phyloP scores from a whole-genome alignment of 441 rosid species.

The Arabidopsis hybrid region DNA sequence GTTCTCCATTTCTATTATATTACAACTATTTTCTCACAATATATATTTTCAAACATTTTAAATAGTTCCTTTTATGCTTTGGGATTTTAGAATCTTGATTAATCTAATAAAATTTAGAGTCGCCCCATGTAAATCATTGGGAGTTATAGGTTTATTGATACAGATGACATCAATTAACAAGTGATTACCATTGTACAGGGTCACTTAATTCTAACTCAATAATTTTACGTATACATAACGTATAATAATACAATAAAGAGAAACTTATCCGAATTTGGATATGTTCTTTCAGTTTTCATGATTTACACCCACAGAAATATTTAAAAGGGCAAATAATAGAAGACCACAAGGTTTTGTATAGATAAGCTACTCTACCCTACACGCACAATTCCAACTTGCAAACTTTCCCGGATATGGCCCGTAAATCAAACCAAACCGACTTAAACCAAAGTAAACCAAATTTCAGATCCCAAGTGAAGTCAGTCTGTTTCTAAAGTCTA shows the following conservation, averaged over 20 bases:
- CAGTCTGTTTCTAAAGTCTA: background rate
- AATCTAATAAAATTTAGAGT: background rate
- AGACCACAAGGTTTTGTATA: conserved; percentile 41
- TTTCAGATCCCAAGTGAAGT: background rate
- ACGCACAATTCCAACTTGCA: conserved; percentile 33
- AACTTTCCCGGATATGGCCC: conserved; percentile 7
- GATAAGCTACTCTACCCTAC: conserved; percentile 32
- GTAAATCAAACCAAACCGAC: background rate
- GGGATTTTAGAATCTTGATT: background rate
- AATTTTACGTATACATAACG: conserved; percentile 9
- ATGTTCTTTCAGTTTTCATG: conserved; percentile 31
- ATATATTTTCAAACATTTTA: background rate
- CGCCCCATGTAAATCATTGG: background rate
- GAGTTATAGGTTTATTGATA: background rate
- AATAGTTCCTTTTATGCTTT: background rate
- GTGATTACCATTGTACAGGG: background rate
- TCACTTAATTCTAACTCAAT: background rate
- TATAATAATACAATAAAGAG: conserved; percentile 11
- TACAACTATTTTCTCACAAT: background rate
- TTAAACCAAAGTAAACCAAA: conserved; percentile 22
- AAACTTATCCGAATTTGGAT: conserved; percentile 37
- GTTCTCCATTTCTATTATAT: conserved; percentile 24
- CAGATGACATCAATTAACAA: background rate
- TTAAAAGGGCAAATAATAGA: conserved; percentile 27
- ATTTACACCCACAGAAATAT: conserved; percentile 41